These are phyloP conservation scores for Globisporangium abappressorium DNA, from an alignment of 352 stramenopile genomes.

Conservation along the genomic window DNA sequence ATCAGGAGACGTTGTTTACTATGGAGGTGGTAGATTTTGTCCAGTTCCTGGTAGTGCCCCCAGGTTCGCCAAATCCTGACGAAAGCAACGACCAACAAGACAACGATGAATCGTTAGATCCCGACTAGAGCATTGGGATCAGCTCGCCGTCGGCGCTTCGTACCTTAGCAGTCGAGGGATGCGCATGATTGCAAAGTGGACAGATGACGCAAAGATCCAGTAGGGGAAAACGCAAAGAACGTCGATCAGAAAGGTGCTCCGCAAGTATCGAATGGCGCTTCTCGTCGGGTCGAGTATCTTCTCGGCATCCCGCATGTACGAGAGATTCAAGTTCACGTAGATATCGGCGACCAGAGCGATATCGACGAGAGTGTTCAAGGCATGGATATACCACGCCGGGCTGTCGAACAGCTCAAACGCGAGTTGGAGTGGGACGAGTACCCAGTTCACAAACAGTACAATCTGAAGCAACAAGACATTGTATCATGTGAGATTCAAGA, in stretches of 20 bases:
- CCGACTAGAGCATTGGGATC: neutral
- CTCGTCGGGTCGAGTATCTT: conserved; percentile 45
- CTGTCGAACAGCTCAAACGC: conserved; percentile 29
- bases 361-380: conserved; percentile 31
- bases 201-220: conserved; percentile 23
- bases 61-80: conserved; percentile 23
- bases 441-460: conserved; percentile 39
- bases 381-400: conserved; percentile 21
- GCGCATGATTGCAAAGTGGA: conserved; percentile 29
- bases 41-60: conserved; percentile 33
- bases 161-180: conserved; percentile 42
- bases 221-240: conserved; percentile 47
- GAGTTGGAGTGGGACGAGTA: conserved; percentile 47
- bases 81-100: neutral
- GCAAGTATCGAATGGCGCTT: conserved; percentile 41
- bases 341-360: conserved; percentile 36
- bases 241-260: conserved; percentile 35
- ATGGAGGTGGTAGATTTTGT: conserved; percentile 43
- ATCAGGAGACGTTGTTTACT: conserved; percentile 40
- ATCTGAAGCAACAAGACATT: conserved; percentile 2
- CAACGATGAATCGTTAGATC: neutral
- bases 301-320: conserved; percentile 46
- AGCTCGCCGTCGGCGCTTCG: neutral
- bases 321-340: conserved; percentile 59
- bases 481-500: neutral